Evolutionary conservation across 371 early-diverging fungal species (phyloP).

Genomic region (Apophysomyces variabilis): DNA sequence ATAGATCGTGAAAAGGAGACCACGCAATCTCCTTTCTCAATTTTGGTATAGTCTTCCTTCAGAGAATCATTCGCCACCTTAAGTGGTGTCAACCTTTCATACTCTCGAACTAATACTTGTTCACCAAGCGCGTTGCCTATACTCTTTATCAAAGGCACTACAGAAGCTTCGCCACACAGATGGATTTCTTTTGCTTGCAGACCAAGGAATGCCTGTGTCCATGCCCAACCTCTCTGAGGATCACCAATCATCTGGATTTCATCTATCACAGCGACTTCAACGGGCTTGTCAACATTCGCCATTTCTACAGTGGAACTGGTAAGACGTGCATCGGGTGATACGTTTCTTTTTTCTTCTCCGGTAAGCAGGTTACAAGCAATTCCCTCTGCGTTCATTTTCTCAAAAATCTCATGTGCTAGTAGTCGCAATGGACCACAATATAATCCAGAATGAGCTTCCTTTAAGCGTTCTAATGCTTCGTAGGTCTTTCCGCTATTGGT

Average conservation of each 20-base stretch:
- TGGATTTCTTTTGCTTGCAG: conserved; percentile 89
- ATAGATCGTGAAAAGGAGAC: conserved; percentile 83
- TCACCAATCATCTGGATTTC: conserved; percentile 97
- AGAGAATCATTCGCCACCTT: conserved; percentile 59
- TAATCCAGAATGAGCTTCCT: conserved; percentile 69
- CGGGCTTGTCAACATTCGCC: conserved; percentile 61
- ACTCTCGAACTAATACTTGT: conserved; percentile 76
- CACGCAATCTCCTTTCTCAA: conserved; percentile 87
- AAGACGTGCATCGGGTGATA: conserved; percentile 44
- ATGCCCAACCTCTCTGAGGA: conserved; percentile 91
- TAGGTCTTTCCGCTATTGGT: conserved; percentile 98
- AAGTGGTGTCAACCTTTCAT: conserved; percentile 80
- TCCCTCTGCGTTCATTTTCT: conserved; percentile 77
- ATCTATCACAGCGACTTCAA: conserved; percentile 94
- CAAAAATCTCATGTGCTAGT: conserved; percentile 92
- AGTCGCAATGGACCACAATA: conserved; percentile 94
- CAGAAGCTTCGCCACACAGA: conserved; percentile 93
- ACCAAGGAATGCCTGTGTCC: conserved; percentile 89
- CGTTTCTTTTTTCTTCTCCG: conserved; percentile 85
- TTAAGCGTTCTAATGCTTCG: conserved; percentile 78
- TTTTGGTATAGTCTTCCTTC: conserved; percentile 51
- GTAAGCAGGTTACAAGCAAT: conserved; percentile 86
- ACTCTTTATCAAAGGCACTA: conserved; percentile 77
- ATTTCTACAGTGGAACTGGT: conserved; percentile 92
- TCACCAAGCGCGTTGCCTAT: conserved; percentile 80